phyloP scores from a whole-genome alignment of 2,329 filamentous ascomycete genomes.

The Thielaviopsis punctulata region DNA sequence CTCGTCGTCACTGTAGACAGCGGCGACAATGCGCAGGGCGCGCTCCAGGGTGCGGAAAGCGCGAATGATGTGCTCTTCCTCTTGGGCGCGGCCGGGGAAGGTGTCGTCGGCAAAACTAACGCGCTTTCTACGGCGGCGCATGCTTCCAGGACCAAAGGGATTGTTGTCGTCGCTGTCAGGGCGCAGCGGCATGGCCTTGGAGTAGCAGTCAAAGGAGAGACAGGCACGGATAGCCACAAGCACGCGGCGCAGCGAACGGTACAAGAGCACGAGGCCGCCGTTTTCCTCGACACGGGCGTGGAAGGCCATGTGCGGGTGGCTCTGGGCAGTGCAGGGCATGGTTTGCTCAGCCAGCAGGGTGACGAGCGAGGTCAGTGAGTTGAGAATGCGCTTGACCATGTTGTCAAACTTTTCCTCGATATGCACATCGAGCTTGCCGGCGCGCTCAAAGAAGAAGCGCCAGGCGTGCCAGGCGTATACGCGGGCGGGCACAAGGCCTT shows the following conservation, averaged over 20 bases:
- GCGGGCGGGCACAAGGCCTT: neutral
- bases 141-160: conserved; percentile 9
- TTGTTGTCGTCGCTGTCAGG: conserved; percentile 8
- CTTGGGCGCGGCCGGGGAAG: conserved; percentile 7
- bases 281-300: conserved; percentile 10
- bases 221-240: conserved; percentile 8
- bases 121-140: conserved; percentile 11
- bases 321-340: conserved; percentile 8
- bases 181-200: conserved; percentile 10
- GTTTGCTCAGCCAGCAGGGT: conserved; percentile 10
- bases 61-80: conserved; percentile 9
- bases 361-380: conserved; percentile 10
- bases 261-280: conserved; percentile 8
- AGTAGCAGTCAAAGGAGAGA: conserved; percentile 9
- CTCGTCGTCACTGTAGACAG: conserved; percentile 10
- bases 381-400: conserved; percentile 11
- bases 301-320: conserved; percentile 7
- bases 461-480: conserved; percentile 8
- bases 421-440: conserved; percentile 9
- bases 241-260: conserved; percentile 5
- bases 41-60: conserved; percentile 8
- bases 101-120: conserved; percentile 11
- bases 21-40: conserved; percentile 8
- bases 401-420: conserved; percentile 11
- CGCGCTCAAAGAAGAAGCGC: conserved; percentile 11